Base-by-base conservation (phyloP, 768 basidiomycete genomes). In the Rhodotorula taiwanensis region DNA sequence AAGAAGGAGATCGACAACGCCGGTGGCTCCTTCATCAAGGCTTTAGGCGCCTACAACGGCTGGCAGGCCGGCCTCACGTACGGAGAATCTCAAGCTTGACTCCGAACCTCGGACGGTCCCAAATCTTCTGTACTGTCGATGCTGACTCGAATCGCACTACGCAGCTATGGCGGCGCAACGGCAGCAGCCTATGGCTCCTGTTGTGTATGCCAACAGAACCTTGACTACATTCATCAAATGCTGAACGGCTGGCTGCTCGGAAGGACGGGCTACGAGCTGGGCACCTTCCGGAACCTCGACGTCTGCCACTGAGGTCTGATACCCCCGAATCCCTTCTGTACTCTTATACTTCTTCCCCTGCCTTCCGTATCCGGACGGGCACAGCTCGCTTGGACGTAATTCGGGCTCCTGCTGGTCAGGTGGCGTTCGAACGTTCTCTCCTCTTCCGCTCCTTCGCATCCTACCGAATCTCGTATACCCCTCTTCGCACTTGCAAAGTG, bases 211-310 rank as follows among this genome's bases (percentile, higher is more conserved):
- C 59, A 61, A 52, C 36, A 69, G 20, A 60, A 68, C 41, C 43
- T 52, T 36, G 65, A 61, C 56, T 61, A 58, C 51, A 27, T 58
- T 27, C 43, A 39, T 34, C 66, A 67, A 31, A 62, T 67, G 61
- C n/a, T 34, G 0, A 58, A 60, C 41, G 69, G 69, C 6, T 70
- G 69, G 69, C 41, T 70, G 20, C n/a, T 51, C n/a, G 64, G 64
- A 21, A 13, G 27, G 6, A 66, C 64, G 0, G 69, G 69, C 5
- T 70, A 70, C 64, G 44, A 56, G 27, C 45, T 64, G 5, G 55
- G 56, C 2, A 33, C 43, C 2, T 52, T 34, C 52, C 28, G 50
- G 36, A 70, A 70, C 62, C 53, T 70, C 31, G 44, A n/a, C 30
- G 48, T 58, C 1, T 52, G 51, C 34, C 23, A 34, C 51, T 52